A percentile compares a stretch with the other conserved stretches of the same genome.
phyloP scores from a whole-genome alignment of 129 eudicot species.

The Helichrysum umbraculigerum region DNA sequence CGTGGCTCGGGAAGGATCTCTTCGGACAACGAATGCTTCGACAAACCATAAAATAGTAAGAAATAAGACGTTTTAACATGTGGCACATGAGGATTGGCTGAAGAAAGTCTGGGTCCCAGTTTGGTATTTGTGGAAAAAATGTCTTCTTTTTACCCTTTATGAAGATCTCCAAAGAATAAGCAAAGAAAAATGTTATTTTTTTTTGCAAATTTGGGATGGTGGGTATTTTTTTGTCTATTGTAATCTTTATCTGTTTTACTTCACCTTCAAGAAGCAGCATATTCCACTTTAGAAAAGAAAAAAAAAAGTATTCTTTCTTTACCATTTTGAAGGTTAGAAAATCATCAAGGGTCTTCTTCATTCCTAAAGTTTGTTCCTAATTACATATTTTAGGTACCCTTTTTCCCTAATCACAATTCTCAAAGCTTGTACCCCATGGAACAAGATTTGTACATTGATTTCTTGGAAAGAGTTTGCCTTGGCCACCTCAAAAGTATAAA shows the following conservation, averaged over 20 bases:
- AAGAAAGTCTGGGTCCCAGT: constrained; percentile 32
- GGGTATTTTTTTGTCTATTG: constrained; percentile 15
- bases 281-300: constrained; percentile 27
- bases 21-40: constrained; percentile 42
- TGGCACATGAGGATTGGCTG: constrained; percentile 35
- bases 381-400: constrained; percentile 9
- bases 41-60: constrained; percentile 38
- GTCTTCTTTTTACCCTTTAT: constrained; percentile 27
- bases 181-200: constrained; percentile 36
- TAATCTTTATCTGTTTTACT: constrained; percentile 30
- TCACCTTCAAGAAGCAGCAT: constrained; percentile 36
- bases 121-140: constrained; percentile 29
- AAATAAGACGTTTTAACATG: constrained; percentile 13
- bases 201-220: constrained; percentile 41
- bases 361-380: constrained; percentile 20
- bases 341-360: constrained; percentile 11
- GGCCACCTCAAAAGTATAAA: constrained; percentile 31
- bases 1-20: constrained; percentile 63
- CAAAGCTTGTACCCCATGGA: constrained; percentile 12
- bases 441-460: constrained; percentile 19
- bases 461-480: constrained; percentile 19
- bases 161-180: constrained; percentile 38
- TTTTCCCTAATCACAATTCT: constrained; percentile 20
- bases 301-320: constrained; percentile 15
- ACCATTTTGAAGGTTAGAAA: constrained; percentile 26